Percentiles rank a stretch among this genome's conserved stretches.
phyloP scores from a whole-genome alignment of 2,329 filamentous ascomycete genomes.

The Verticillium isaacii region DNA sequence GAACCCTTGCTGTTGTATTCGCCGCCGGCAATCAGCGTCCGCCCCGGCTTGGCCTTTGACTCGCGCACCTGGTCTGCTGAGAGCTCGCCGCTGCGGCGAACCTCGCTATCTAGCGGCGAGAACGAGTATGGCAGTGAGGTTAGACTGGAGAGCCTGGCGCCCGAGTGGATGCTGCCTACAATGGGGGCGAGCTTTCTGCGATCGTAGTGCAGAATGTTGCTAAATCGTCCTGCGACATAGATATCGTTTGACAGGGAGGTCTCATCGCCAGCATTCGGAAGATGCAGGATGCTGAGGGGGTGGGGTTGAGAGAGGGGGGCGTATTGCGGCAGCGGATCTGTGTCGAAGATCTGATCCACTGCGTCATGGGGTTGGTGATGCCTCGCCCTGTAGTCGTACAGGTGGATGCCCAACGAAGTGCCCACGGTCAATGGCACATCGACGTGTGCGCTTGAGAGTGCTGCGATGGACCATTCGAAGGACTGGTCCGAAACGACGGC shows the following conservation, averaged over 20 bases:
- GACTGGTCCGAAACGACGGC: conserved; percentile 62
- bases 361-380: conserved; percentile 23
- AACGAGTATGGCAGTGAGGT: conserved; percentile 65
- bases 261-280: conserved; percentile 51
- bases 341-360: conserved; percentile 33
- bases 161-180: conserved; percentile 60
- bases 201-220: conserved; percentile 85
- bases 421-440: conserved; percentile 76
- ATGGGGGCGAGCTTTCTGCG: conserved; percentile 72
- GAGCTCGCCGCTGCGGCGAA: conserved; percentile 49
- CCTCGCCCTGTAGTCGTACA: conserved; percentile 67
- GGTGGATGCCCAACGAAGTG: conserved; percentile 73
- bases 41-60: conserved; percentile 48
- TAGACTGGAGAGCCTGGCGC: conserved; percentile 71
- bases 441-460: conserved; percentile 65
- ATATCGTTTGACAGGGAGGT: conserved; percentile 69
- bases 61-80: conserved; percentile 48
- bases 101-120: conserved; percentile 56
- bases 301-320: conserved; percentile 75
- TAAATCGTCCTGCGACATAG: conserved; percentile 83
- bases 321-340: conserved; percentile 52
- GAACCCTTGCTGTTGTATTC: conserved; percentile 91
- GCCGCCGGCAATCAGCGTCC: conserved; percentile 75
- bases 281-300: conserved; percentile 76
- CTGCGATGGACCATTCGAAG: conserved; percentile 80